Base-by-base conservation (phyloP, 176 grass and related monocot species). In the Coix lacrymajobi region DNA sequence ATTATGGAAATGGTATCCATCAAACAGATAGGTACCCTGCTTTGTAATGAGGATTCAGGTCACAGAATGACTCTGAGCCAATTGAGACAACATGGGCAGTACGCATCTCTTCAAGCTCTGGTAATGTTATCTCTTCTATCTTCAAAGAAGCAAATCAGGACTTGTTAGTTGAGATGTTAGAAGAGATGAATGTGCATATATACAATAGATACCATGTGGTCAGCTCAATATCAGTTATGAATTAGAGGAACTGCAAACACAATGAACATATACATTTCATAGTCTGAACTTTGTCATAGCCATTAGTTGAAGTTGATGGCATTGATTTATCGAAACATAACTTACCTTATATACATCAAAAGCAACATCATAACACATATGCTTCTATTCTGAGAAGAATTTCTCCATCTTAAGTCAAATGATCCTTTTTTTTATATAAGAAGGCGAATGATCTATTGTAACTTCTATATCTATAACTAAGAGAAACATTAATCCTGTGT, bases 61-160 rank as follows among this genome's bases (percentile, higher is more conserved):
- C 79, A 19, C 79, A 92, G 26, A 99, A 82, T 83, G 96, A 69
- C 78, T 99, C 96, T 80, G 89, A 91, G 58, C 96, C 96, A 93
- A 99, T 99, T 32, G 96, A 96, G 29, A 99, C 85, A 63, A 99
- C 0, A 93, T 99, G 96, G 45, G 96, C 93, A 62, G 91, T 87
- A 48, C 85, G 89, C 96, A 99, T 99, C 84, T 96, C 96, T 65
- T 99, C 93, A 67, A 99, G 86, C 73, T 99, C 96, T 83, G 96
- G 96, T 74, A 99, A 90, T 83, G 89, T 84, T 93, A 99, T 99
- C 75, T 99, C 96, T 88, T 84, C 79, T 56, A 88, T 88, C 96
- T 99, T 90, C 6, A 98, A 83, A 91, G 26, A 85, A 52, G 34
- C 56, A 75, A 71, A 90, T 45, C 11, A 82, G 45, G 24, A 36